phyloP scores from a whole-genome alignment of 352 stramenopile genomes.

The Phytophthora sp. region DNA sequence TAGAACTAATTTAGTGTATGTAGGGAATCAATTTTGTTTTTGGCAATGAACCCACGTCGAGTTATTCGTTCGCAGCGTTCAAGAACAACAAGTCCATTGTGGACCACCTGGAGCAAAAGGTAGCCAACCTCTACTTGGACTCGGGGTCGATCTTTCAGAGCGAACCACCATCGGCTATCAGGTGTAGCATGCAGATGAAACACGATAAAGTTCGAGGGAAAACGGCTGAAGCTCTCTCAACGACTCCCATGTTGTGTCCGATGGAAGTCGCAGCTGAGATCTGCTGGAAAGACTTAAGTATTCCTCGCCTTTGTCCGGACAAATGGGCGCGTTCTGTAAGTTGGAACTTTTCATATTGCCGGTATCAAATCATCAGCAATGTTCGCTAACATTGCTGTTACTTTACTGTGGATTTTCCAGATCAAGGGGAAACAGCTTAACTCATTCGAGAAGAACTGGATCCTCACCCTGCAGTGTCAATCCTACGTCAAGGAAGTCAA shows the following conservation, averaged over 20 bases:
- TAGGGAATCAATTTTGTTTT: constrained; percentile 35
- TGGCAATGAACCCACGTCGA: constrained; percentile 24
- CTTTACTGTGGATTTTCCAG: no score
- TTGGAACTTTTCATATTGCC: background rate
- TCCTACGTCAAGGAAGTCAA: background rate
- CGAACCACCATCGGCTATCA: no score
- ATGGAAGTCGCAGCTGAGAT: background rate
- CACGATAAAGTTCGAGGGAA: no score
- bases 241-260: no score
- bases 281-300: background rate
- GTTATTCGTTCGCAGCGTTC: constrained; percentile 21
- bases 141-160: no score
- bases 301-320: background rate
- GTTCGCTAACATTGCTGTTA: no score
- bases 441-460: background rate
- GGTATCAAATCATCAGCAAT: background rate
- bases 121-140: constrained; percentile 16
- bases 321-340: background rate
- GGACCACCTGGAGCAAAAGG: constrained; percentile 17
- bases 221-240: no score
- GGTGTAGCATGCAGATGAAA: no score
- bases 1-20: no score
- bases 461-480: background rate
- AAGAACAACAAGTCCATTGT: constrained; percentile 31
- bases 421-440: background rate